Base-by-base conservation (phyloP, 371 early-diverging fungal species). In the Coemansia sp. region DNA sequence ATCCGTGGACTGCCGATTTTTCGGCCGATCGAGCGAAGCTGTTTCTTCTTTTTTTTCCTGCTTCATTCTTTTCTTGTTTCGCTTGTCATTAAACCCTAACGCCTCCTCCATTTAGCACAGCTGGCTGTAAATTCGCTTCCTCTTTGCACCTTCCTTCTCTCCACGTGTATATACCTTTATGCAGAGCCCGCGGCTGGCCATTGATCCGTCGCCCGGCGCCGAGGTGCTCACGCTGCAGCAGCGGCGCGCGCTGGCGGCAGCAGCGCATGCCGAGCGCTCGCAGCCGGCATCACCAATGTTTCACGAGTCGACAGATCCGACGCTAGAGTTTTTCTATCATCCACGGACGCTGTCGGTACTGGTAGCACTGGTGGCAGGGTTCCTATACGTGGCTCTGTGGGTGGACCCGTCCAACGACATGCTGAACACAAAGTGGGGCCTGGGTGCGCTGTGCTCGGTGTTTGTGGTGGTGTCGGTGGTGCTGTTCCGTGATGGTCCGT, bases 401-500 rank as follows among this genome's bases (percentile, higher is more conserved):
- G 49, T 61, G 10, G 77, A 72, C 43, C 68, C 71, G 34, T 71
- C 69, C 10, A 66, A 77, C 55, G 65, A 68, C 51, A 72, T 65
- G 42, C 66, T 63, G 35, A 92, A 88, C 70, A 84, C 86, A 56
- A 85, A 85, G 38, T 70, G 86, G 59, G 94, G 94, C 3, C 68
- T 92, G 5, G 63, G 82, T 6, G 91, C 91, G 9, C 81, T 87
- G 51, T 82, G 87, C 53, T 81, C 84, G 0, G 84, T 87, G 41
- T 88, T 97, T 66, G 82, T 91, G 2, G 82, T 93, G 41, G 88
- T 93, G 60, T 94, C 94, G 4, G 83, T 94, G 81, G 78, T 95
- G 4, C 86, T 88, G 72, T 95, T 97, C 74, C 82, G 90, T 12
- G 95, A 97, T 78, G 95, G 97, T 10, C 94, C 95, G 8, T 93